Percentiles rank a stretch among this genome's conserved stretches.
These are phyloP conservation scores for Cydonia oblonga DNA, from an alignment of 331 rosid genomes.

Conservation along the genomic window DNA sequence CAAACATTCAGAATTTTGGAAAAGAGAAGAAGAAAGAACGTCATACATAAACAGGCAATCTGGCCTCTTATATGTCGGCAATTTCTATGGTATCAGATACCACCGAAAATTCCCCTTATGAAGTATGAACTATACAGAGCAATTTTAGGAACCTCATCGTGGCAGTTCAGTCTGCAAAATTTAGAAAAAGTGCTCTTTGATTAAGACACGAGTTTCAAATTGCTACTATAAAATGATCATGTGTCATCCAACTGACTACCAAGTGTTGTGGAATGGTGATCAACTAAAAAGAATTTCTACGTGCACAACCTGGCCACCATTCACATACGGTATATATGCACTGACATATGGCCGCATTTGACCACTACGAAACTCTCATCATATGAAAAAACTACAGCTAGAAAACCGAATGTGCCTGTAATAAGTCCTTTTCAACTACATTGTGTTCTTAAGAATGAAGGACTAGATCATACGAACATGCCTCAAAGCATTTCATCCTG, in stretches of 20 bases:
- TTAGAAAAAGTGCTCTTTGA: background rate
- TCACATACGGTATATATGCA: background rate
- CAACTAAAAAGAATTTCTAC: background rate
- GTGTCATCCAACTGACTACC: background rate
- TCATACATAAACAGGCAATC: background rate
- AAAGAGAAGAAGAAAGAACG: background rate
- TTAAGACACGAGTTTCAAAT: background rate
- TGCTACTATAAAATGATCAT: background rate
- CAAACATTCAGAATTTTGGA: background rate
- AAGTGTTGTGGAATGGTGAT: background rate
- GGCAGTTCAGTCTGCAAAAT: background rate
- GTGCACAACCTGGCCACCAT: background rate
- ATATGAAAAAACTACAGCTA: background rate
- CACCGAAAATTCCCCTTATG: background rate
- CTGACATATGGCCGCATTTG: background rate
- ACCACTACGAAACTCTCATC: background rate
- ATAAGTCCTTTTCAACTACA: background rate
- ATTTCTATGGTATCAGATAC: background rate
- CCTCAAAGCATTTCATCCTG: background rate
- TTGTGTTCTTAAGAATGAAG: background rate
- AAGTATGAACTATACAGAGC: background rate
- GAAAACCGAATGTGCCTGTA: background rate
- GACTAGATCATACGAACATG: background rate
- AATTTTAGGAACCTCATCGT: background rate
- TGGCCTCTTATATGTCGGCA: background rate